Conservation (phyloP, 805 yeast species). For the Wickerhamomyces xylosicus region DNA sequence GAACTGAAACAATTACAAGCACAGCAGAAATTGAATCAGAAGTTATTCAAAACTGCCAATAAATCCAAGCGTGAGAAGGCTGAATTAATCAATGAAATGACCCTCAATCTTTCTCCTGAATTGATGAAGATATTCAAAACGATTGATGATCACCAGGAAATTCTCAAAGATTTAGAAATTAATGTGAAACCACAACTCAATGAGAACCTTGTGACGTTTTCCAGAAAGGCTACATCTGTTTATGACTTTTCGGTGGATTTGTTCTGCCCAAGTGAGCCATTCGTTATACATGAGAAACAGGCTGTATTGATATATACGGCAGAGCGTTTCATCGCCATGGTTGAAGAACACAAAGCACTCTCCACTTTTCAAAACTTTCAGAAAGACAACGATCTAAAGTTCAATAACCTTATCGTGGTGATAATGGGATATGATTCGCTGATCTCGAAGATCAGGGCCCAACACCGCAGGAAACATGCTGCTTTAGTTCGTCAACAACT, state of each 20-base stretch:
- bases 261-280: constrained; percentile 41
- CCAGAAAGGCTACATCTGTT: constrained; percentile 34
- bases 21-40: constrained; percentile 6
- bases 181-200: constrained; percentile 16
- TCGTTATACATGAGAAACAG: constrained; percentile 31
- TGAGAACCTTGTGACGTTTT: constrained; percentile 31
- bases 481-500: constrained; percentile 8
- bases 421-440: constrained; percentile 39
- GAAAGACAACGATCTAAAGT: constrained; percentile 12
- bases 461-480: constrained; percentile 37
- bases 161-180: constrained; percentile 17
- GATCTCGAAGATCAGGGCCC: constrained; percentile 30
- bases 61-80: constrained; percentile 32
- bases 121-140: constrained; percentile 22
- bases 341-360: constrained; percentile 19
- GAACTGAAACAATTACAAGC: constrained; percentile 3
- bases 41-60: constrained; percentile 24
- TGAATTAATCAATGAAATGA: constrained; percentile 41
- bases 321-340: constrained; percentile 28
- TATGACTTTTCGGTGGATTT: constrained; percentile 39
- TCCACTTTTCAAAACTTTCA: constrained; percentile 16
- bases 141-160: constrained; percentile 10
- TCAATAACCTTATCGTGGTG: constrained; percentile 30
- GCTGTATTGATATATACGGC: constrained; percentile 37
- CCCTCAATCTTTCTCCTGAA: constrained; percentile 28